These are phyloP conservation scores for Misopates orontium DNA, from an alignment of 257 asterid species.

Conservation along the genomic window DNA sequence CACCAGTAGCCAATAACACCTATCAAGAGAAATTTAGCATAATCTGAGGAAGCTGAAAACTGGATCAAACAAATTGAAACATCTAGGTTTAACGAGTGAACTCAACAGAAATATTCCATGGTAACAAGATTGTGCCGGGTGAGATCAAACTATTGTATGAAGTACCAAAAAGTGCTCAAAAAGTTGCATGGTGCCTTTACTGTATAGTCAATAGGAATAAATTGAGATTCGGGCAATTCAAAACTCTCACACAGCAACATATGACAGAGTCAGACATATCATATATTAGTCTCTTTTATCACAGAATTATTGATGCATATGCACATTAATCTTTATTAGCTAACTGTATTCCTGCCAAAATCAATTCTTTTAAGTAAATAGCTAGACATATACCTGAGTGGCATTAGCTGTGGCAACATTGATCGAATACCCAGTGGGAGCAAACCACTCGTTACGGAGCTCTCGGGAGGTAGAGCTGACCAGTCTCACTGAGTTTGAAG, in stretches of 20 bases:
- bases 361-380: constrained; percentile 13
- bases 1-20: constrained; percentile 96
- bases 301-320: not conserved
- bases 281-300: not conserved
- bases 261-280: not conserved
- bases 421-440: constrained; percentile 74
- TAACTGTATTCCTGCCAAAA: constrained; percentile 5
- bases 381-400: constrained; percentile 60
- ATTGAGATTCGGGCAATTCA: not conserved
- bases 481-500: constrained; percentile 72
- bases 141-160: not conserved
- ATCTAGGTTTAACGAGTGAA: not conserved
- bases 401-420: constrained; percentile 96
- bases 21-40: constrained; percentile 35
- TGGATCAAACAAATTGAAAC: constrained; percentile 19
- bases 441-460: constrained; percentile 72
- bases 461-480: constrained; percentile 79
- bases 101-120: not conserved
- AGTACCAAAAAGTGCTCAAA: not conserved
- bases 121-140: not conserved
- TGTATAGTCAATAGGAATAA: not conserved
- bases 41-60: constrained; percentile 27
- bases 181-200: not conserved
- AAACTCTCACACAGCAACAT: not conserved
- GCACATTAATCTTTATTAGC: not conserved